Evolutionary conservation across 2,329 filamentous ascomycete genomes (phyloP).

Genomic region (Ophiostoma montium): DNA sequence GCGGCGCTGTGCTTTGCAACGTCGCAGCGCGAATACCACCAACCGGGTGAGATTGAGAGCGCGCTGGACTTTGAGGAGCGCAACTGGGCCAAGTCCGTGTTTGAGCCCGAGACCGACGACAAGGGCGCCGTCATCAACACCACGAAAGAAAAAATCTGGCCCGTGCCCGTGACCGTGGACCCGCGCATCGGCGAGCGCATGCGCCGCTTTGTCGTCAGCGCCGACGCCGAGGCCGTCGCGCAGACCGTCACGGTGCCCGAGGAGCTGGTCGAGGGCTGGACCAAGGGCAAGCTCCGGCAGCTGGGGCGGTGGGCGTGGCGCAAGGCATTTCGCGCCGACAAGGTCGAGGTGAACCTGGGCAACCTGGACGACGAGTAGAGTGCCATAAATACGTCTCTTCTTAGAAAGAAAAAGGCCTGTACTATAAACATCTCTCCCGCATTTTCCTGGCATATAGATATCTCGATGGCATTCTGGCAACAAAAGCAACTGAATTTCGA

Average conservation of each 20-base stretch:
- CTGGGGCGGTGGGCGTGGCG: slow-evolving; percentile 36
- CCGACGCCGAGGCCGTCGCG: slow-evolving; percentile 56
- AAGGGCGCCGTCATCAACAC: slow-evolving; percentile 13
- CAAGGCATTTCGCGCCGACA: slow-evolving; percentile 27
- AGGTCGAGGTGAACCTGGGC: slow-evolving; percentile 19
- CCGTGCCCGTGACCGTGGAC: slow-evolving; percentile 62
- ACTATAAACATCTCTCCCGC: neutral
- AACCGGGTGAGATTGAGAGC: slow-evolving; percentile 45
- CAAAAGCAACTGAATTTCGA: neutral
- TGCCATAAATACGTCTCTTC: neutral
- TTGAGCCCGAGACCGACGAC: slow-evolving; percentile 33
- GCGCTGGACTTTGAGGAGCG: slow-evolving; percentile 57
- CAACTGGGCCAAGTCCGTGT: slow-evolving; percentile 74
- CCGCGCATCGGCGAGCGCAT: slow-evolving; percentile 62
- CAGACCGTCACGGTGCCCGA: slow-evolving; percentile 47
- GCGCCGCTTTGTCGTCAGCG: slow-evolving; percentile 58
- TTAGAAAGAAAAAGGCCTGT: neutral
- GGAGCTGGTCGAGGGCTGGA: slow-evolving; percentile 56
- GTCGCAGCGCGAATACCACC: slow-evolving; percentile 36
- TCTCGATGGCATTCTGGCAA: neutral
- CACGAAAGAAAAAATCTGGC: slow-evolving; percentile 56
- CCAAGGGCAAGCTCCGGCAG: slow-evolving; percentile 43
- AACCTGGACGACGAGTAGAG: slow-evolving; percentile 10
- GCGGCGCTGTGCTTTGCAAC: slow-evolving; percentile 65
- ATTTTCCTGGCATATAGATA: neutral